Base-by-base conservation (phyloP, 1,139 yeast genomes). In the Hemisphaericaspora lyxosophila region DNA sequence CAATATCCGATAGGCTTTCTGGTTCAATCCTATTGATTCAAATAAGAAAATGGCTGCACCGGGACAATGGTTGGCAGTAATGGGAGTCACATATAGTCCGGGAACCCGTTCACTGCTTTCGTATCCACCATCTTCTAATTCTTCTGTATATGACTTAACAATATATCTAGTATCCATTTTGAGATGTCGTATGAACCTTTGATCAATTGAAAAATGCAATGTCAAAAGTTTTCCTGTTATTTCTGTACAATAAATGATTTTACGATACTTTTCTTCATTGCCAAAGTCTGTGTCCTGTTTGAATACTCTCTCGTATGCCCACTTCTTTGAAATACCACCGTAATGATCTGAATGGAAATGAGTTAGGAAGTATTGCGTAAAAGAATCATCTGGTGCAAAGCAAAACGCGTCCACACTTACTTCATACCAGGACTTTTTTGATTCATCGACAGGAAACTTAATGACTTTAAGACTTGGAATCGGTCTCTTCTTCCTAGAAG, bases 281-380 rank as follows among this genome's bases (percentile, higher is more conserved):
- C 52, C 57, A 34, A 55, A 59, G 7, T 44, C 52, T n/a, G 20
- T 23, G 14, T 55, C 54, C 13, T 54, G 54, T 4, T 56, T 60
- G 40, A 70, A 64, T 2, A 68, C 61, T 23, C 75, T 47, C 43
- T 70, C 72, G 33, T 62, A 61, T 42, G 75, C 63, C 97, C 97
- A 92, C 26, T 74, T 70, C 50, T 85, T 85, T 3, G 82, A 66
- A 15, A 92, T 62, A 0, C 97, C 97, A 3, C 88, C 89, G 54
- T 92, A 92, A 57, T 92, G 98, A 57, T 92, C 98, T 0, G 95
- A 70, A 59, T 92, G 98, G 61, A 86, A 90, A 63, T 92, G 98
- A 0, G 90, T 75, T 26, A 85, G 60, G 42, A 84, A 76, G 57
- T 83, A 84, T 34, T 71, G 67, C 8, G 57, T 46, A 7, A 82